Evolutionary conservation across 2,329 filamentous ascomycete species (phyloP), one percentile per base, ranked within the genome.

Genomic region (Fusarium tjaetaba): DNA sequence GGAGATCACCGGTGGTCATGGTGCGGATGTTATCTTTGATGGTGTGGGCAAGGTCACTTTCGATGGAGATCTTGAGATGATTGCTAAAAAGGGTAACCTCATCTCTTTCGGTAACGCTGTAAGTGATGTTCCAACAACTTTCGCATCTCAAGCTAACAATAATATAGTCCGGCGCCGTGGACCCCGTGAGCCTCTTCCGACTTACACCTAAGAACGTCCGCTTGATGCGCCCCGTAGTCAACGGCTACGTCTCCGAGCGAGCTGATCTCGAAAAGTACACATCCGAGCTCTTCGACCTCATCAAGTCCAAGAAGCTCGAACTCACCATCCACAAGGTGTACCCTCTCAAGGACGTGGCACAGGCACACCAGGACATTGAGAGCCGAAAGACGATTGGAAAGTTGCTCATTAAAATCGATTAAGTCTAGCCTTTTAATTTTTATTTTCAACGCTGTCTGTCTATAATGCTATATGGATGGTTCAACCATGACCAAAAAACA

Each of bases 1-100:
- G 77, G 88, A 93, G 79, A 90, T 94, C 55, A 97, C 94, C 0
- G 88, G 86, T 4, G 92, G 92, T 0, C 84, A 90, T 68, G 95
- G 95, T 13, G 91, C 92, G 5, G 88, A 90, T 72, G 94, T 92
- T 15, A 92, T 97, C 34, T 97, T 94, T 80, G 95, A 97, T 80
- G 93, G 93, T 11, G 94, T 97, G 6, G 95, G 95, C 18, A 94
- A 94, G 84, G 87, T 88, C 55, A 97, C 95, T 0, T 97, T 96
- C 83, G 94, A 97, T 75, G 86, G 89, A 26, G 92, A 92, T 77
- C 81, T 97, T 72, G 90, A 95, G 73, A 88, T 90, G 76, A 87
- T 96, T 61, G 93, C 91, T 75, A 82, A 91, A 72, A 97, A 97
- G 85, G 95, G 94, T 10, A 92, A 87, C 4, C 83, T 97, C 77